Evolutionary conservation across 805 yeast genomes (phyloP).

Genomic region (Monosporozyma aquatica): DNA sequence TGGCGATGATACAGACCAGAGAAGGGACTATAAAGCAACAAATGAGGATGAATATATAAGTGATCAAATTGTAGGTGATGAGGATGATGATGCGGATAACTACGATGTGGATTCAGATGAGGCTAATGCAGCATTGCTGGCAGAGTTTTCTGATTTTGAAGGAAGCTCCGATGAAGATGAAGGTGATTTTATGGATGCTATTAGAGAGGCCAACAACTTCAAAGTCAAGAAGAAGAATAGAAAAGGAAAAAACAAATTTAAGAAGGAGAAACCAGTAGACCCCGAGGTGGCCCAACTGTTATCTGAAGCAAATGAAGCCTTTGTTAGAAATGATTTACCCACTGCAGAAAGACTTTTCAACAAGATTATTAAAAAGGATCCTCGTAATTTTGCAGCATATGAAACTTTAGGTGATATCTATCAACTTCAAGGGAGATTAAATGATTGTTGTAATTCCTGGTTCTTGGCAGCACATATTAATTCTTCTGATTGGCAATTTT

Average conservation of each 20-base stretch:
- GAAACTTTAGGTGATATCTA: constrained; percentile 82
- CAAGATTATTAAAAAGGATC: constrained; percentile 70
- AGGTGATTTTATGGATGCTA: constrained; percentile 47
- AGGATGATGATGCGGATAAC: constrained; percentile 1
- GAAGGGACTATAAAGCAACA: constrained; percentile 5
- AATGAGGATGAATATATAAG: constrained; percentile 5
- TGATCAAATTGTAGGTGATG: too few relatives aligned
- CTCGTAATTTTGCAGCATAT: constrained; percentile 74
- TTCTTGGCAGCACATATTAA: constrained; percentile 69
- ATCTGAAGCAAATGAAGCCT: constrained; percentile 73
- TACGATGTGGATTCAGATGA: constrained; percentile 7
- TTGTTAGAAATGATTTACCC: constrained; percentile 53
- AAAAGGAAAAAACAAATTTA: constrained; percentile 27
- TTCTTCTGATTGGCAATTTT: constrained; percentile 65
- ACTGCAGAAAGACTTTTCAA: constrained; percentile 50
- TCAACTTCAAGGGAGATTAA: constrained; percentile 51
- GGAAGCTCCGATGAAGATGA: constrained; percentile 33
- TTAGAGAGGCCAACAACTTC: constrained; percentile 61
- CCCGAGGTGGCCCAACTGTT: constrained; percentile 64
- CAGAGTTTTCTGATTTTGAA: constrained; percentile 31
- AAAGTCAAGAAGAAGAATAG: constrained; percentile 33
- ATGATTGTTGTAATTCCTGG: constrained; percentile 76
- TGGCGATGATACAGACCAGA: constrained; percentile 7
- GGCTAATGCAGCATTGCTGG: constrained; percentile 30
- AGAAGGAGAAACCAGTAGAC: constrained; percentile 39